Percentiles rank a stretch among this genome's conserved stretches.
Conservation (phyloP, 164 flowering plant species). For the Houttuynia cordata region DNA sequence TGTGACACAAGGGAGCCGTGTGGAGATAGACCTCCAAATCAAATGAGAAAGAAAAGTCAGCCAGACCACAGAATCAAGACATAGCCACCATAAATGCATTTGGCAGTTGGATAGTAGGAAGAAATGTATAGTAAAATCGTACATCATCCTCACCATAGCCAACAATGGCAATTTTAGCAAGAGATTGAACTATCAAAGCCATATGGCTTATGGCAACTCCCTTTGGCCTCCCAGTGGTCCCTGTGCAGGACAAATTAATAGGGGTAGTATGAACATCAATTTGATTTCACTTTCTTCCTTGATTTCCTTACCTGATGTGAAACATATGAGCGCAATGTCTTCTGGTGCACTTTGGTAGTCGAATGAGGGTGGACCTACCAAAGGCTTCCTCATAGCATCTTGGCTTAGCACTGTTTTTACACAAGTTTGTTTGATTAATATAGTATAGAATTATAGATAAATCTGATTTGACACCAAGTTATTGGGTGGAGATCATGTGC, state of each 20-base stretch:
- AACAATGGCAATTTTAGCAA: slow-evolving; percentile 75
- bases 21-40: slow-evolving; percentile 95
- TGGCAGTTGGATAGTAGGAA: not conserved
- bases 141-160: slow-evolving; percentile 83
- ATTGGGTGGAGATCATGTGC: not conserved
- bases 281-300: too few relatives aligned
- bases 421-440: not conserved
- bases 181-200: slow-evolving; percentile 72
- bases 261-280: not conserved
- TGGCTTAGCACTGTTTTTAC: slow-evolving; percentile 27
- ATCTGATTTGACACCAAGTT: slow-evolving; percentile 4
- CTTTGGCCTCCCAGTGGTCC: slow-evolving; percentile 91
- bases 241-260: slow-evolving; percentile 15
- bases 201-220: slow-evolving; percentile 72
- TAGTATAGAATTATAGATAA: too few relatives aligned
- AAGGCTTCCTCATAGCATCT: slow-evolving; percentile 20
- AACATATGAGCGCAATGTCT: slow-evolving; percentile 63
- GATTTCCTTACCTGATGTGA: slow-evolving; percentile 80
- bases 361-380: slow-evolving; percentile 5
- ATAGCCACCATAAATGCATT: too few relatives aligned
- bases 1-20: slow-evolving; percentile 88
- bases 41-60: too few relatives aligned
- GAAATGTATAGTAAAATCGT: slow-evolving; percentile 10
- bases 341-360: slow-evolving; percentile 54
- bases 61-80: too few relatives aligned